phyloP scores from a whole-genome alignment of 306 rosid genomes.

The Vachellia collinsii region DNA sequence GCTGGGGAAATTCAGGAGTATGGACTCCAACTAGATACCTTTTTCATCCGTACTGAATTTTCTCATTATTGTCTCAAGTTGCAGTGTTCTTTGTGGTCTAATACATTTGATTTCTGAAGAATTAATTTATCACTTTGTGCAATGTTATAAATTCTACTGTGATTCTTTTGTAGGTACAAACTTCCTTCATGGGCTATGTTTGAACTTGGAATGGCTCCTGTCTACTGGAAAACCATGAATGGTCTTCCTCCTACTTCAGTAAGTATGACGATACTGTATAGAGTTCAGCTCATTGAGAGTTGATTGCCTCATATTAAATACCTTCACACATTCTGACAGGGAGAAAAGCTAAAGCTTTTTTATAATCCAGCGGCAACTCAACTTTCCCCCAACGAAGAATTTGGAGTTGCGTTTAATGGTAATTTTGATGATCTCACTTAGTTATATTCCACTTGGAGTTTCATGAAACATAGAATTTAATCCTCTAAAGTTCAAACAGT shows the following conservation, averaged over 20 bases:
- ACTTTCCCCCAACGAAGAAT: slow-evolving; percentile 76
- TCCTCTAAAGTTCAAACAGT: not conserved
- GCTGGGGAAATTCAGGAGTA: slow-evolving; percentile 70
- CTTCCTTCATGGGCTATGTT: slow-evolving; percentile 93
- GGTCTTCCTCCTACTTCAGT: slow-evolving; percentile 88
- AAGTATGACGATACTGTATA: slow-evolving; percentile 30
- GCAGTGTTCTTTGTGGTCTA: not conserved
- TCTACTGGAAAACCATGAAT: slow-evolving; percentile 91
- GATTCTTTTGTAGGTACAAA: slow-evolving; percentile 49
- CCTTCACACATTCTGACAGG: slow-evolving; percentile 55
- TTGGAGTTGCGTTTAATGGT: slow-evolving; percentile 92
- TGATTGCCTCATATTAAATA: slow-evolving; percentile 7
- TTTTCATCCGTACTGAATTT: not conserved
- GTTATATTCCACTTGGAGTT: not conserved
- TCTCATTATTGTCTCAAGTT: not conserved
- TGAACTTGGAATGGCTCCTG: slow-evolving; percentile 81
- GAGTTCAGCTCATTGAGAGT: not conserved
- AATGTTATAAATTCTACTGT: slow-evolving; percentile 10
- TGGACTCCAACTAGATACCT: slow-evolving; percentile 30
- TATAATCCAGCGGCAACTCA: slow-evolving; percentile 78
- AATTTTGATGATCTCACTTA: slow-evolving; percentile 23
- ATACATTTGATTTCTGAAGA: not conserved
- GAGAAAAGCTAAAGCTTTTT: slow-evolving; percentile 83
- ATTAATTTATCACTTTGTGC: not conserved
- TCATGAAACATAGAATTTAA: slow-evolving; percentile 3